These are phyloP conservation scores for Boletus rubroflammeus DNA, from an alignment of 768 basidiomycete species.

Conservation along the genomic window DNA sequence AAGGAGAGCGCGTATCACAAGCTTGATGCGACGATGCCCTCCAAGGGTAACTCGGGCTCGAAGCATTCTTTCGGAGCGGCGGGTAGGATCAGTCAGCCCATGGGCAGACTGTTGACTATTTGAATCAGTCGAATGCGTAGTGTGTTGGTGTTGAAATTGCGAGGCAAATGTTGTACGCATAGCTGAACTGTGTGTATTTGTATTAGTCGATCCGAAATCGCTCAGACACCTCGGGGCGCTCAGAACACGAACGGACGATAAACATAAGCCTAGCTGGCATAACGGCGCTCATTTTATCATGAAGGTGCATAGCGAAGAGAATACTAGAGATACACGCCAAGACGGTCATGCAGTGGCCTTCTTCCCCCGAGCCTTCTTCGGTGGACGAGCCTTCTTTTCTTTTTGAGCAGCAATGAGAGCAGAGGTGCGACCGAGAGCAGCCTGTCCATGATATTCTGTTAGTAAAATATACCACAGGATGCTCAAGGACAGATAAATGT, in stretches of 20 bases:
- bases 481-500: constrained; percentile 15
- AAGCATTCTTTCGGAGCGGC: constrained; percentile 40
- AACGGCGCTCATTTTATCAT: constrained; percentile 18
- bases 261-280: constrained; percentile 7
- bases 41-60: constrained; percentile 36
- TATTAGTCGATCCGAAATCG: constrained; percentile 9
- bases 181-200: constrained; percentile 16
- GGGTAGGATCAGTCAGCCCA: constrained; percentile 58
- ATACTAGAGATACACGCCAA: constrained; percentile 26
- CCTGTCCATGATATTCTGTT: constrained; percentile 40
- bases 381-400: constrained; percentile 62
- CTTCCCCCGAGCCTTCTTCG: constrained; percentile 73
- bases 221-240: background rate
- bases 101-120: constrained; percentile 39
- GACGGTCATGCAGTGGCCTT: constrained; percentile 38
- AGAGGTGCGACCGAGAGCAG: constrained; percentile 72
- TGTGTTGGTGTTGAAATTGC: background rate
- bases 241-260: background rate
- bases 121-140: constrained; percentile 21
- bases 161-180: constrained; percentile 5
- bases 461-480: constrained; percentile 48
- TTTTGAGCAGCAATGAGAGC: constrained; percentile 67
- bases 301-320: constrained; percentile 17
- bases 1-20: constrained; percentile 45
- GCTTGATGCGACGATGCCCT: constrained; percentile 46